Base-by-base conservation (phyloP, 768 basidiomycete species). In the Suillus bovinus region DNA sequence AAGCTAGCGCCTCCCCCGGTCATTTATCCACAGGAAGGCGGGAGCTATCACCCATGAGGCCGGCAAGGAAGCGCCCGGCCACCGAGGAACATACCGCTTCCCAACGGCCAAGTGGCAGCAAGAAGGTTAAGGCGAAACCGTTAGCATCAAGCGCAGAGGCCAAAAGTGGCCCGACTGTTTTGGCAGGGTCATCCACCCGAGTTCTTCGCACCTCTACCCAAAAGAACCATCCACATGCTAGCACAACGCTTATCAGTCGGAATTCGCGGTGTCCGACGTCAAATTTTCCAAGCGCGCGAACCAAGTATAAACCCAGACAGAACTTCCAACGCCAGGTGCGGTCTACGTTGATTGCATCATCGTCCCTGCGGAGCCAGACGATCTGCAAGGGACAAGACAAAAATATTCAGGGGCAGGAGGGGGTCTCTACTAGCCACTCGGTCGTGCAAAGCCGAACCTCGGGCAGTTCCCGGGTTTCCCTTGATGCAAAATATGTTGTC, bases 11-110 rank as follows among this genome's bases (percentile, higher is more conserved):
- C 63, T 62, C 57, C 22, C 3, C 50, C 58, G 55, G 62, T 64
- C 61, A 65, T 38, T 65, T 22, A 24, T 58, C 27, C 34, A 71
- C 69, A 69, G 67, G 63, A 66, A 38, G 67, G 63, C 60, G n/a
- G 52, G 6, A 59, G 33, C 20, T 69, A 58, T 79, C 81, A 5
- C 79, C 81, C 57, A 74, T 78, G 73, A 76, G 81, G 64, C 71
- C 68, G 31, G 74, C 81, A 27, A 78, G 69, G 66, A 88, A 87
- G 73, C 84, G 86, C 65, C 73, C 76, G 63, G 78, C 70, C 38
- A 71, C 74, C 41, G 71, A 69, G 39, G 67, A 38, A 61, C 66
- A 70, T 62, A 61, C 42, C 50, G 59, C 66, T 59, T 63, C 59
- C 22, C 56, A 65, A 62, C 69, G 68, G 66, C 59, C 59, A 16